Conservation (phyloP, 2,329 filamentous ascomycete species). For the Mariannaea elegans region DNA sequence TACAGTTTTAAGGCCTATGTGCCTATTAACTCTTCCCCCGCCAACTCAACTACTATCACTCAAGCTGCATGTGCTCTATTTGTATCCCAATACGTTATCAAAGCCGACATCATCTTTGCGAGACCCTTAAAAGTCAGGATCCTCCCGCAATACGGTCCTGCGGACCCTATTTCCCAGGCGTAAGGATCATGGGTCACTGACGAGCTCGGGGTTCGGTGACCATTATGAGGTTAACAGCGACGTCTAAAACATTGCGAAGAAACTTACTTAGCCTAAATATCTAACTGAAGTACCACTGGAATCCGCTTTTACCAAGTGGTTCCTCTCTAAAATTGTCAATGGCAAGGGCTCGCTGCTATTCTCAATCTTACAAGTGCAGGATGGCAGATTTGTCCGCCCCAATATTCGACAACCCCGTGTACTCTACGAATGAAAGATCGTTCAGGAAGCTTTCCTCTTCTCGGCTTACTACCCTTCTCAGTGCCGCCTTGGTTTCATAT, state of each 20-base stretch:
- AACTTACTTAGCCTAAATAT: conserved; percentile 65
- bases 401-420: conserved; percentile 68
- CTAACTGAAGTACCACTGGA: conserved; percentile 65
- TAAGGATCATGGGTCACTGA: conserved; percentile 62
- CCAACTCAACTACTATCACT: conserved; percentile 62
- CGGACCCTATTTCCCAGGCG: conserved; percentile 70
- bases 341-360: conserved; percentile 59
- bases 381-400: conserved; percentile 72
- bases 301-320: conserved; percentile 68
- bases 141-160: conserved; percentile 68
- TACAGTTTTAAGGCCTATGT: conserved; percentile 64
- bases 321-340: conserved; percentile 53
- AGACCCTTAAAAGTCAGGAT: conserved; percentile 66
- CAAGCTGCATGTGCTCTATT: conserved; percentile 68
- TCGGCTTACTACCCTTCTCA: conserved; percentile 66
- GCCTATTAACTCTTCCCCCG: conserved; percentile 44
- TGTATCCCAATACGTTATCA: conserved; percentile 61
- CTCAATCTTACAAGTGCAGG: conserved; percentile 74
- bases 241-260: conserved; percentile 60
- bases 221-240: conserved; percentile 60
- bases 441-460: conserved; percentile 51
- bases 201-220: conserved; percentile 58
- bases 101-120: conserved; percentile 64
- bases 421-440: conserved; percentile 47
- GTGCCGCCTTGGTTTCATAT: conserved; percentile 71